phyloP scores from a whole-genome alignment of 352 stramenopile species.

The Pythium aquatile region DNA sequence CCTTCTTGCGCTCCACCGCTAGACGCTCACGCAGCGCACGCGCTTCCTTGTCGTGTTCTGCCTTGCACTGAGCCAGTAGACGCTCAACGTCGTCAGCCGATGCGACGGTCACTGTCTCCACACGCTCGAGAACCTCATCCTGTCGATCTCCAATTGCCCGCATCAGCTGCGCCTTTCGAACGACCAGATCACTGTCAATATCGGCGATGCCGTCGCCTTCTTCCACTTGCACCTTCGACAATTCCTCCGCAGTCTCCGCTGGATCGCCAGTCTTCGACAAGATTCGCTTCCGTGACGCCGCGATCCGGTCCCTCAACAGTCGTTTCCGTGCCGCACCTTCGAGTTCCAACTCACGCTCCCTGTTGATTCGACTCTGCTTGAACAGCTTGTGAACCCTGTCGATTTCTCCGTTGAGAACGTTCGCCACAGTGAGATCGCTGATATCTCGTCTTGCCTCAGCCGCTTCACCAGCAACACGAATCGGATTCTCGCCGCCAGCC shows the following conservation, averaged over 20 bases:
- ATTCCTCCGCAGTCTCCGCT: background rate
- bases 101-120: conserved; percentile 23
- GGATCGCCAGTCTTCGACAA: background rate
- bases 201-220: conserved; percentile 6
- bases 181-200: conserved; percentile 26
- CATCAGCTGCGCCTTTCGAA: conserved; percentile 1
- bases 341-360: conserved; percentile 3
- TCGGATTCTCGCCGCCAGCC: background rate
- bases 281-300: background rate
- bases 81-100: conserved; percentile 30
- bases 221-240: conserved; percentile 15
- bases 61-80: conserved; percentile 27
- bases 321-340: conserved; percentile 16
- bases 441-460: background rate
- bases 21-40: conserved; percentile 24
- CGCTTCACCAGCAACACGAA: background rate
- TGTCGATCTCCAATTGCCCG: background rate
- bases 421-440: background rate
- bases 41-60: conserved; percentile 31
- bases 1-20: conserved; percentile 18
- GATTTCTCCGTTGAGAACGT: conserved; percentile 15
- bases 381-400: conserved; percentile 23
- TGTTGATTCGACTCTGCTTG: conserved; percentile 16
- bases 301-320: conserved; percentile 18
- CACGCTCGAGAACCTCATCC: conserved; percentile 24